Conservation (phyloP, 805 yeast genomes). For the Metschnikowia anglica region DNA sequence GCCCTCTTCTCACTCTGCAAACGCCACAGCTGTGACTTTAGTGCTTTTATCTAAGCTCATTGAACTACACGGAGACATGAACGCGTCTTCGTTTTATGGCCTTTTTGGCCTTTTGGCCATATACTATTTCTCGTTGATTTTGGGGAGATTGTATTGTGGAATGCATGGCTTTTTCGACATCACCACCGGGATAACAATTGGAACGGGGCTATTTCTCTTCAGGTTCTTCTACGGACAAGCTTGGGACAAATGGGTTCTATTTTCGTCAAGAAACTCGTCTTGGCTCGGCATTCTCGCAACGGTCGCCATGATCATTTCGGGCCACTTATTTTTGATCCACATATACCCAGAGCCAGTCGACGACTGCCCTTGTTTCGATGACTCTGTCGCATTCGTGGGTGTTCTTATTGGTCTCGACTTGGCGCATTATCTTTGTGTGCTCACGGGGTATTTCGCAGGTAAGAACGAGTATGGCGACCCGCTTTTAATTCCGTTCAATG, state of each 20-base stretch:
- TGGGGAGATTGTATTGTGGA: conserved; percentile 91
- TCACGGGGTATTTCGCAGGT: conserved; percentile 28
- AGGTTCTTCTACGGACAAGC: conserved; percentile 41
- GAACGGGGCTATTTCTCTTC: conserved; percentile 50
- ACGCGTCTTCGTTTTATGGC: conserved; percentile 15
- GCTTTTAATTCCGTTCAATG: conserved; percentile 34
- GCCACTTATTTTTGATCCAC: conserved; percentile 54
- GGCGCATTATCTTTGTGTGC: conserved; percentile 50
- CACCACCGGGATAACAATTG: conserved; percentile 61
- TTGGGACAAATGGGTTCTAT: conserved; percentile 49
- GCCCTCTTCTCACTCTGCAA: conserved; percentile 92
- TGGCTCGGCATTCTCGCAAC: conserved; percentile 29
- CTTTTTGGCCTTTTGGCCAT: conserved; percentile 26
- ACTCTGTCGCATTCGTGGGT: conserved; percentile 88
- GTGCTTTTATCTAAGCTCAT: conserved; percentile 29
- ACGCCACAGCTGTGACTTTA: conserved; percentile 80
- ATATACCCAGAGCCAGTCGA: conserved; percentile 84
- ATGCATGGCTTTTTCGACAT: conserved; percentile 95
- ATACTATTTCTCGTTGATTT: conserved; percentile 63
- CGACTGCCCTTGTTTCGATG: conserved; percentile 95
- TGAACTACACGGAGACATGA: conserved; percentile 14
- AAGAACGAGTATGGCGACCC: conserved; percentile 26
- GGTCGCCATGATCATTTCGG: conserved; percentile 35
- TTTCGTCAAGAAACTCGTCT: conserved; percentile 23
- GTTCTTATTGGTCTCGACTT: conserved; percentile 78